Base-by-base conservation (phyloP, 495 filamentous ascomycete species). In the Neurospora sp. region DNA sequence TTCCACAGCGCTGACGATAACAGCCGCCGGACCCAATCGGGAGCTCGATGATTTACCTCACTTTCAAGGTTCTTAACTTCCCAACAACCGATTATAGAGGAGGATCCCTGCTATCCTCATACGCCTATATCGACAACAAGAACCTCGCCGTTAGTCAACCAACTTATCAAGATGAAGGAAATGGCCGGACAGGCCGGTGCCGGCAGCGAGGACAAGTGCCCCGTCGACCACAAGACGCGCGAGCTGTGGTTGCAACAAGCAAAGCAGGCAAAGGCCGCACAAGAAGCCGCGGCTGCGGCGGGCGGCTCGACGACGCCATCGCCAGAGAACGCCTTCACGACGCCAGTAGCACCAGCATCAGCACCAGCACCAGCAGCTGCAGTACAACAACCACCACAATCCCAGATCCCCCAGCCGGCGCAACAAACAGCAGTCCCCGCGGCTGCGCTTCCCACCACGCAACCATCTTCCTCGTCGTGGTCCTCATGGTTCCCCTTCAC, bases 141-240 rank as follows among this genome's bases (percentile, higher is more conserved):
- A 70, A 72, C 17, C n/a, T 71, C 69, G 72, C 71, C 70, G 45
- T 44, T 59, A 61, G 12, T 31, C 5, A 61, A 16, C 16, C 48
- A 8, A 22, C n/a, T 59, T 31, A 61, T 65, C 71, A 70, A 61
- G 69, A 72, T 69, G 74, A 70, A 61, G 59, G 72, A 71, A 20
- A 38, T 16, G 31, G 71, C 69, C 17, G 70, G 53, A 61, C 53
- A 71, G 4, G 40, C 72, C n/a, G 42, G 20, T 8, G 74, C 70
- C 22, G 76, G 40, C 22, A 78, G 65, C 10, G 78, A 83, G 40
- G 81, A 81, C 70, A 83, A 85, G 73, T 98, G 96, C 76, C 96
- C 96, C 3, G 92, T 98, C 73, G 94, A 97, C 82, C 92, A 92
- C 78, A 91, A 92, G 77, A 92, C 94, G 37, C 90, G 95, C 73